phyloP scores from a whole-genome alignment of 176 grass and related monocot species.

The Puccinellia tenuiflora region DNA sequence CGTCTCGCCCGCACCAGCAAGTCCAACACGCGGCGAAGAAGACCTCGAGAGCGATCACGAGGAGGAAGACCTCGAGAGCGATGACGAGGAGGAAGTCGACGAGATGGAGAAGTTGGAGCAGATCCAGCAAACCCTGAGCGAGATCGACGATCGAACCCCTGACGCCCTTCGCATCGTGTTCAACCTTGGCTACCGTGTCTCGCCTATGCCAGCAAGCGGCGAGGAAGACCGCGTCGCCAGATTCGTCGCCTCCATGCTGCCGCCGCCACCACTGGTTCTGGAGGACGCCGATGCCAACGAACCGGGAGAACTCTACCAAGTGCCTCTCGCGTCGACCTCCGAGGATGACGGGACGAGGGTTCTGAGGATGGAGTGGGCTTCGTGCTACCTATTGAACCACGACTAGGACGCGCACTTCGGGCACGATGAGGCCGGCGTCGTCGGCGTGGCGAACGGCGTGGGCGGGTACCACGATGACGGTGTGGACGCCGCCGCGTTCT shows the following conservation, averaged over 20 bases:
- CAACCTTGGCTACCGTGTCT: background rate
- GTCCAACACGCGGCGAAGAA: too few relatives aligned
- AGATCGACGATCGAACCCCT: conserved; percentile 6
- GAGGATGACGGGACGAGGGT: background rate
- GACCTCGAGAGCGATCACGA: background rate
- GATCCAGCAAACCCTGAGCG: conserved; percentile 12
- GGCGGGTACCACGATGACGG: background rate
- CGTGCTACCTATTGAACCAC: conserved; percentile 1
- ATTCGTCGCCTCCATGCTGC: background rate
- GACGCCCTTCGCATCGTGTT: background rate
- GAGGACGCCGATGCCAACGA: background rate
- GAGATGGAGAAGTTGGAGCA: background rate
- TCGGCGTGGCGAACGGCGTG: conserved; percentile 36
- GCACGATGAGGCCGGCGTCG: background rate
- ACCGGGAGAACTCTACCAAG: background rate
- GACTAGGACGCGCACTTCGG: conserved; percentile 34
- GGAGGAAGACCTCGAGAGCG: background rate
- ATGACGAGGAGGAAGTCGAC: background rate
- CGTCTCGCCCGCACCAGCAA: background rate
- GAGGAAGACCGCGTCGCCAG: background rate
- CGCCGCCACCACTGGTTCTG: background rate
- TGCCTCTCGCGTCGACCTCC: background rate
- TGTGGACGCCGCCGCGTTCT: conserved; percentile 24
- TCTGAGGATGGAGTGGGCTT: background rate
- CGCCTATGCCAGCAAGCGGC: background rate